A percentile compares a stretch with the other conserved stretches of the same genome.
These are phyloP conservation scores for Panellus pusillus DNA, from an alignment of 768 basidiomycete genomes.

Conservation along the genomic window DNA sequence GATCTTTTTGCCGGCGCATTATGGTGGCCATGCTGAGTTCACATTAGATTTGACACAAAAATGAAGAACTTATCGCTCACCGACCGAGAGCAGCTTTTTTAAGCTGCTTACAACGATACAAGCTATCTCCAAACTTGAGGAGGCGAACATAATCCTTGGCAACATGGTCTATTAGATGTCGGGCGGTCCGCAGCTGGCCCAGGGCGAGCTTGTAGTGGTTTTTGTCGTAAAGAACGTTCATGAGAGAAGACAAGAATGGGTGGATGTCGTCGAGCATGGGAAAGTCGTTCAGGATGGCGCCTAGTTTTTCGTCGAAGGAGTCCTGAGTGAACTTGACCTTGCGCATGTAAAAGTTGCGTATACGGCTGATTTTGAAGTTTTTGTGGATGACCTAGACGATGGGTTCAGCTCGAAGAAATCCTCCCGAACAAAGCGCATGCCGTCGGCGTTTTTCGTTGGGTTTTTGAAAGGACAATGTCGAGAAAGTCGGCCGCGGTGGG, in stretches of 20 bases:
- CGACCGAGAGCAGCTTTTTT: constrained; percentile 97
- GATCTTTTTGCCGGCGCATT: constrained; percentile 98
- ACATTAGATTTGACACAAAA: background rate
- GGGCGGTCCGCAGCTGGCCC: constrained; percentile 92
- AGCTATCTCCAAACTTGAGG: constrained; percentile 95
- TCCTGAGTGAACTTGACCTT: constrained; percentile 99
- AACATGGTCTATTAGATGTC: constrained; percentile 95
- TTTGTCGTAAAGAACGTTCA: constrained; percentile 99
- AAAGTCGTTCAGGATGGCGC: constrained; percentile 92
- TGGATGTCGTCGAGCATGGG: constrained; percentile 98
- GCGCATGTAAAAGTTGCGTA: constrained; percentile 98
- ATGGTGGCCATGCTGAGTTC: constrained; percentile 91
- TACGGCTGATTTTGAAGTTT: constrained; percentile 99
- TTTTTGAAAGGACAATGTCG: constrained; percentile 91
- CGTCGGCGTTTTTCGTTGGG: constrained; percentile 96
- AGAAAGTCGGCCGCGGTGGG: constrained; percentile 94
- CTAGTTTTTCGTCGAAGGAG: constrained; percentile 93
- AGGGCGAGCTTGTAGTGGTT: constrained; percentile 99
- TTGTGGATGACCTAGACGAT: constrained; percentile 87
- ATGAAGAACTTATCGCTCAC: constrained; percentile 44
- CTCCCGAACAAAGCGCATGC: constrained; percentile 39
- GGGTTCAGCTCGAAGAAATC: background rate
- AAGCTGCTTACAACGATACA: constrained; percentile 98
- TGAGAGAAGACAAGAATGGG: constrained; percentile 90
- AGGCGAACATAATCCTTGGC: constrained; percentile 96